These are phyloP conservation scores for Hericium coralloides DNA, from an alignment of 768 basidiomycete species.

Conservation along the genomic window DNA sequence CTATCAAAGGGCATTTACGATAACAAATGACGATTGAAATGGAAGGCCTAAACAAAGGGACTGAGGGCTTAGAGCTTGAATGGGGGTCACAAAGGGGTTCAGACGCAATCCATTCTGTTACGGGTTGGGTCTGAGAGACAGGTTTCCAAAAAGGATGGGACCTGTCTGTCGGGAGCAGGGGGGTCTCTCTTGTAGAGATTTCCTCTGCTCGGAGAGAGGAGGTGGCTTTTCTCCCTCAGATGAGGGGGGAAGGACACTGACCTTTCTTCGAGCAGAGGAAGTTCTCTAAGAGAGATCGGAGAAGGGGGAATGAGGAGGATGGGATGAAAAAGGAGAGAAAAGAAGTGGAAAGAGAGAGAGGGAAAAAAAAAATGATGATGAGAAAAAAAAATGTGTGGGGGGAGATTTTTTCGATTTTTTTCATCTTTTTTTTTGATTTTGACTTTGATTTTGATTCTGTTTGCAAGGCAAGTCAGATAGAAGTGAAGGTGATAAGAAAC, in stretches of 20 bases:
- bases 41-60: too few species aligned
- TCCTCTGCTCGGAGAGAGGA: too few species aligned
- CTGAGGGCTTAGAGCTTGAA: not conserved
- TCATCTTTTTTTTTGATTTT: too few species aligned
- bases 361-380: not conserved
- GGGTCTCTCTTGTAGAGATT: not conserved
- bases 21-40: not conserved
- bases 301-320: not conserved
- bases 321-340: not conserved
- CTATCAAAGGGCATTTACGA: not conserved
- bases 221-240: not conserved
- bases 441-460: too few species aligned
- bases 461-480: too few species aligned
- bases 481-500: too few species aligned
- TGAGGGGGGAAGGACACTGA: not conserved
- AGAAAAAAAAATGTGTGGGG: not conserved
- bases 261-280: not conserved
- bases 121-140: too few species aligned
- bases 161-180: not conserved
- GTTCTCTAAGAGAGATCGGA: conserved; percentile 9
- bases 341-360: not conserved
- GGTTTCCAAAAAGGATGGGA: too few species aligned
- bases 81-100: not conserved
- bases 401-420: too few species aligned
- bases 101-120: too few species aligned